A percentile compares a stretch with the other conserved stretches of the same genome.
Evolutionary conservation across 257 asterid species (phyloP).

Genomic region (Euphrasia confusa): DNA sequence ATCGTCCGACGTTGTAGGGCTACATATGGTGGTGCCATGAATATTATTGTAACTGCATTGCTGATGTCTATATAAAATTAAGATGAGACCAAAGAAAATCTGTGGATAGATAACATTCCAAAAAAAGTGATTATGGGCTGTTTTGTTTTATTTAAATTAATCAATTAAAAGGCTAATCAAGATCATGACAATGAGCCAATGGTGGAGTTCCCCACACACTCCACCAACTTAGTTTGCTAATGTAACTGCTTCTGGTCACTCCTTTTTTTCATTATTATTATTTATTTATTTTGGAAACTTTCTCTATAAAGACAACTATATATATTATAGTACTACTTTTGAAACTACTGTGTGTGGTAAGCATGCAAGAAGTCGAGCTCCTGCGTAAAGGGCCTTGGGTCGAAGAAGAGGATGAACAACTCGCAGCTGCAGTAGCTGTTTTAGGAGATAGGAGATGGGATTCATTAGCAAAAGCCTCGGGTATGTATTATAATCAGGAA

Average conservation of each 20-base stretch:
- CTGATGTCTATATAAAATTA: too few relatives aligned
- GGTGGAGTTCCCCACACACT: conserved; percentile 6
- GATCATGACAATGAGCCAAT: neutral
- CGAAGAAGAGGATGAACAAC: conserved; percentile 61
- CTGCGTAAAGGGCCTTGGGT: conserved; percentile 71
- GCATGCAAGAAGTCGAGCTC: conserved; percentile 34
- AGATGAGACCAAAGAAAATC: too few relatives aligned
- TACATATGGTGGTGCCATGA: too few relatives aligned
- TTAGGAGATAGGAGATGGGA: conserved; percentile 70
- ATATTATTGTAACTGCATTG: too few relatives aligned
- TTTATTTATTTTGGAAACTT: conserved; percentile 19
- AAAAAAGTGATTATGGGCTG: neutral
- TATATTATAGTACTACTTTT: neutral
- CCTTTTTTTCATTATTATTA: neutral
- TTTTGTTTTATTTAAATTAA: neutral
- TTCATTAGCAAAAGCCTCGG: conserved; percentile 68
- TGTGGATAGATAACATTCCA: neutral
- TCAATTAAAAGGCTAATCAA: neutral
- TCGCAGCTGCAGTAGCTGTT: conserved; percentile 42
- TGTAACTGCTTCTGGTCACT: conserved; percentile 37
- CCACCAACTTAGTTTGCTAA: conserved; percentile 27
- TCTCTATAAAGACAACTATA: conserved; percentile 26
- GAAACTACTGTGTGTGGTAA: neutral
- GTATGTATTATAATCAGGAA: conserved; percentile 22
- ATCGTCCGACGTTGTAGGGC: too few relatives aligned